Evolutionary conservation across 768 basidiomycete species (phyloP), one percentile per base, ranked within the genome.

Genomic region (Pulveroboletus ravenelii): DNA sequence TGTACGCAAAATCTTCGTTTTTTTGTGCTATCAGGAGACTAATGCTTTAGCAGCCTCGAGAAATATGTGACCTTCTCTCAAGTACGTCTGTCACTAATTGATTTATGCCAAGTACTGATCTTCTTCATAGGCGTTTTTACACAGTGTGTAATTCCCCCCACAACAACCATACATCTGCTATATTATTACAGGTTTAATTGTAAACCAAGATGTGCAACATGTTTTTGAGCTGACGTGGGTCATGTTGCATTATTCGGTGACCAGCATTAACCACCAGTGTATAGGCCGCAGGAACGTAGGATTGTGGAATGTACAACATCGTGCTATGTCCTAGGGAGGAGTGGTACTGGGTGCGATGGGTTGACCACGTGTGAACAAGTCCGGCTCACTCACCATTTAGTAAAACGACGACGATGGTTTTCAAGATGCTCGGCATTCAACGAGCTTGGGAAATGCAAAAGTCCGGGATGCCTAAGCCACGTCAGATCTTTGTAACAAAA

Each of bases 401-500:
- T 1, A 87, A 87, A 74, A 88, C 84, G 0, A 88, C 87, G 0
- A 83, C 85, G 0, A 86, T 89, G 76, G 69, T 89, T 1, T 85
- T 83, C 70, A 87, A 85, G 62, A 87, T 89, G 77, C 71, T 87
- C 2, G 76, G 78, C 2, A 78, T 86, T 7, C 82, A 88, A 55
- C 68, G 76, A n/a, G 72, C 78, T 3, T 82, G 76, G 67, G 64
- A 76, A 35, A 52, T 71, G 23, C 63, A 68, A 20, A 9, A 5
- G 2, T 47, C 47, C 9, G 68, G 62, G 15, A 62, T 71, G 35
- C 60, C 67, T 1, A 80, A 76, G 57, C 81, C 82, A 4, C 75
- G 84, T 12, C 87, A 89, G 57, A 62, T 89, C 12, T 89, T 89
- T 52, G 78, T 89, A 2, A 88, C 87, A 0, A 81, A 85, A 57